Evolutionary conservation across 1,284 basidiomycete genomes (phyloP), one percentile per base, ranked within the genome.

Genomic region (Microbotryum violaceum): DNA sequence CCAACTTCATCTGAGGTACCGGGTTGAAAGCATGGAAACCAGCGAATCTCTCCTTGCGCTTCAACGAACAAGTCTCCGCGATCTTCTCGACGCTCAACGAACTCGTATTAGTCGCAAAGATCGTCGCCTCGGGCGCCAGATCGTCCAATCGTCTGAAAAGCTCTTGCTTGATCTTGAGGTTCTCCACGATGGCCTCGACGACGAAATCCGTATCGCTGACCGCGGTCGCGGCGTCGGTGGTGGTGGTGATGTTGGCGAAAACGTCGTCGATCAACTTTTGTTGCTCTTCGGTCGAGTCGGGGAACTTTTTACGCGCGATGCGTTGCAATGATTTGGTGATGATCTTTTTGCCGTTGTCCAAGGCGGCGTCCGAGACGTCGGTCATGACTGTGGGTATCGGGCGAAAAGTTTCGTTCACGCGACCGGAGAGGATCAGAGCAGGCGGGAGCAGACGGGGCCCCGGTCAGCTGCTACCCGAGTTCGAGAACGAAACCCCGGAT

Each of bases 161-260:
- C 56, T 81, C 78, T 53, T 79, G 77, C 74, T 83, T 82, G 66
- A 80, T 77, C 67, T 78, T 77, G 57, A 83, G 71, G 65, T 78
- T 79, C 70, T 83, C 82, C 63, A 82, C 80, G 63, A 83, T 82
- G 7, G 82, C 82, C 72, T 83, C 82, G 58, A 82, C 76, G 53
- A 82, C 81, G 52, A 82, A 73, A 70, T 83, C 81, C 4, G 79
- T 75, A 6, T 75, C 63, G 49, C 77, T 67, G 44, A 81, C 80
- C 3, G 80, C 80, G 57, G 77, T 74, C 7, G 66, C 74, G 58
- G 79, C 76, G 64, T 82, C 79, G 10, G 80, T 82, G 6, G 79
- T 80, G 4, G 77, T 74, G 57, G 73, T 71, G 66, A 83, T 78
- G 65, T 78, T 78, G 62, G 73, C 72, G 58, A 82, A 74, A 27